phyloP scores from a whole-genome alignment of 2,329 filamentous ascomycete species.

The Pezicula neosporulosa region DNA sequence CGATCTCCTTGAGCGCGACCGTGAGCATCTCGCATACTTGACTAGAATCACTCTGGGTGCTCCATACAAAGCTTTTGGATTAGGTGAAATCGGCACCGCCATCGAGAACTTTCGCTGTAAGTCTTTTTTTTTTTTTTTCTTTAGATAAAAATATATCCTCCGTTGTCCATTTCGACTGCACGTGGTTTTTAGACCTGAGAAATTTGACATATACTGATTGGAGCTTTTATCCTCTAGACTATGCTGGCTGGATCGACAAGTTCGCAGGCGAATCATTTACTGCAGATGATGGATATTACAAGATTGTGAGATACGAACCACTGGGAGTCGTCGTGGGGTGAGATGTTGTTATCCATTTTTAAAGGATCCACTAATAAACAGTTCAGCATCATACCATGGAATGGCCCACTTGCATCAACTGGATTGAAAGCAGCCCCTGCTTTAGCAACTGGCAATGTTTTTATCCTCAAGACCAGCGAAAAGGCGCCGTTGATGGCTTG shows the following conservation, averaged over 20 bases:
- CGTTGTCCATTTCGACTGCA: not conserved
- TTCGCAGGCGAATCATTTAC: conserved; percentile 33
- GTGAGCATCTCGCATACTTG: conserved; percentile 31
- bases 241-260: conserved; percentile 35
- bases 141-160: not conserved
- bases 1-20: conserved; percentile 35
- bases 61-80: conserved; percentile 38
- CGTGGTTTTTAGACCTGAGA: no score
- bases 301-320: conserved; percentile 32
- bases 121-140: conserved; percentile 2
- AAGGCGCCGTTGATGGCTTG: conserved; percentile 47
- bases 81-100: conserved; percentile 23
- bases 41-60: conserved; percentile 42
- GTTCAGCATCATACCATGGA: conserved; percentile 55
- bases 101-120: conserved; percentile 32
- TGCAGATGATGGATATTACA: conserved; percentile 40
- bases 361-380: conserved; percentile 38
- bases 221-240: conserved; percentile 32
- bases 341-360: conserved; percentile 11
- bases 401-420: conserved; percentile 44
- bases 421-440: conserved; percentile 56
- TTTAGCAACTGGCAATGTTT: conserved; percentile 53
- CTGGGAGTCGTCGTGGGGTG: conserved; percentile 35
- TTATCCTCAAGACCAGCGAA: conserved; percentile 31
- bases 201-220: conserved; percentile 37